Evolutionary conservation across 306 rosid genomes (phyloP).

Genomic region (Hippophae rhamnoides): DNA sequence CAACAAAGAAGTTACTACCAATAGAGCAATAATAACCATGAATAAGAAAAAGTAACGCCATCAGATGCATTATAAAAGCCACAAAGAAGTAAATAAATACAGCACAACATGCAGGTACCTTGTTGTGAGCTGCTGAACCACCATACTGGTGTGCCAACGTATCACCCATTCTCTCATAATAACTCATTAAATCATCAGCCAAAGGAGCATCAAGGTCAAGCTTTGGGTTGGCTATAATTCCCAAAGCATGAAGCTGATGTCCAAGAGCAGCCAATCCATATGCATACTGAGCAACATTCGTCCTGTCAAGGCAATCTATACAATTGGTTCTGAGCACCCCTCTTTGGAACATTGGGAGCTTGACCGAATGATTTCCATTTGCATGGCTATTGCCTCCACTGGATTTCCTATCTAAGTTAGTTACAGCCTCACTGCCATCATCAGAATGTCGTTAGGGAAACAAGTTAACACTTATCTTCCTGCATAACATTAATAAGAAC

Average conservation of each 20-base stretch:
- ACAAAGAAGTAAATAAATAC: neutral
- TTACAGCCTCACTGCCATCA: slow-evolving; percentile 23
- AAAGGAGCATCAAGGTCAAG: slow-evolving; percentile 64
- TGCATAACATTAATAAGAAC: slow-evolving; percentile 28
- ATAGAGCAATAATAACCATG: too few relatives aligned
- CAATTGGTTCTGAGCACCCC: slow-evolving; percentile 95
- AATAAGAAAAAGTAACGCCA: too few relatives aligned
- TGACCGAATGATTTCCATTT: slow-evolving; percentile 32
- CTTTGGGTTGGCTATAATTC: slow-evolving; percentile 36
- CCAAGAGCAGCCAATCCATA: slow-evolving; percentile 86
- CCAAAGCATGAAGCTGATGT: slow-evolving; percentile 66
- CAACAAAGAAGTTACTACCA: too few relatives aligned
- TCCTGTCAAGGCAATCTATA: slow-evolving; percentile 95
- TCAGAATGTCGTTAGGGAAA: slow-evolving; percentile 25
- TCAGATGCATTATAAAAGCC: neutral
- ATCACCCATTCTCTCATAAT: slow-evolving; percentile 95
- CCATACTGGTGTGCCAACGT: slow-evolving; percentile 90
- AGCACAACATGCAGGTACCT: slow-evolving; percentile 34
- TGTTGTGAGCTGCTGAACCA: slow-evolving; percentile 98
- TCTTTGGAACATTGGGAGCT: slow-evolving; percentile 43
- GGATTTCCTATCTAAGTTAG: slow-evolving; percentile 19
- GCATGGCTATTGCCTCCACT: slow-evolving; percentile 26
- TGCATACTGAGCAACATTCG: slow-evolving; percentile 94
- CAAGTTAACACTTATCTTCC: slow-evolving; percentile 22
- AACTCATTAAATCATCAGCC: slow-evolving; percentile 69